Evolutionary conservation across 106 monocot species (phyloP).

Genomic region (Allium cepa): DNA sequence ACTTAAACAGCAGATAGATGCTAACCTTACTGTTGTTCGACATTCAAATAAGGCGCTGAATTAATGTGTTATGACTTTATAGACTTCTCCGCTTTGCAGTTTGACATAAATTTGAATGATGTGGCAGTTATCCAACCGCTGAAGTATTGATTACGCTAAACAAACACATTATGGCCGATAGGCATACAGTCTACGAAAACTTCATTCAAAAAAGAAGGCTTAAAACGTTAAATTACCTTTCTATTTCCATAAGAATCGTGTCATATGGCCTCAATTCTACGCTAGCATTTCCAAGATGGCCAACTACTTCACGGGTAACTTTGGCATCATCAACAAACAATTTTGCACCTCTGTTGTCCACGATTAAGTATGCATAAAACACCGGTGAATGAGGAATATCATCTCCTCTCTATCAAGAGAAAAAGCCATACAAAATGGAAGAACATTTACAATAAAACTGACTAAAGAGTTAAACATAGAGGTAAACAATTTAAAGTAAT

Average conservation of each 20-base stretch:
- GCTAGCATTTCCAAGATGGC: constrained; percentile 56
- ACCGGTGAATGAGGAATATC: constrained; percentile 93
- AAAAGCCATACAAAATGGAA: constrained; percentile 2
- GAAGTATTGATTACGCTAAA: neutral
- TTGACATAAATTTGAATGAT: too few species aligned
- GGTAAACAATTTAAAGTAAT: neutral
- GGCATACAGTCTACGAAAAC: neutral
- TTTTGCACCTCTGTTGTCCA: constrained; percentile 49
- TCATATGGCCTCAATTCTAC: constrained; percentile 81
- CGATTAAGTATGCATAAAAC: constrained; percentile 85
- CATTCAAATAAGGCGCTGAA: too few species aligned
- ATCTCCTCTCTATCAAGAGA: constrained; percentile 77
- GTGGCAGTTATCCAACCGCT: too few species aligned
- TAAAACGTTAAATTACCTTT: constrained; percentile 40
- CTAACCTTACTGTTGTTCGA: too few species aligned
- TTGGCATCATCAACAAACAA: constrained; percentile 75
- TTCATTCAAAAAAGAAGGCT: neutral
- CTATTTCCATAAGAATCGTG: constrained; percentile 60
- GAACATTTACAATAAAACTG: neutral
- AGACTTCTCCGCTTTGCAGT: too few species aligned
- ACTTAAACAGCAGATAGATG: too few species aligned
- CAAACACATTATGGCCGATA: neutral
- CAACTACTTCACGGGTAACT: constrained; percentile 53
- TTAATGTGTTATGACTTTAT: too few species aligned
- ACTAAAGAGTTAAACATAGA: neutral